Base-by-base conservation (phyloP, 495 filamentous ascomycete species). In the Penicillium cosmopolitanum region DNA sequence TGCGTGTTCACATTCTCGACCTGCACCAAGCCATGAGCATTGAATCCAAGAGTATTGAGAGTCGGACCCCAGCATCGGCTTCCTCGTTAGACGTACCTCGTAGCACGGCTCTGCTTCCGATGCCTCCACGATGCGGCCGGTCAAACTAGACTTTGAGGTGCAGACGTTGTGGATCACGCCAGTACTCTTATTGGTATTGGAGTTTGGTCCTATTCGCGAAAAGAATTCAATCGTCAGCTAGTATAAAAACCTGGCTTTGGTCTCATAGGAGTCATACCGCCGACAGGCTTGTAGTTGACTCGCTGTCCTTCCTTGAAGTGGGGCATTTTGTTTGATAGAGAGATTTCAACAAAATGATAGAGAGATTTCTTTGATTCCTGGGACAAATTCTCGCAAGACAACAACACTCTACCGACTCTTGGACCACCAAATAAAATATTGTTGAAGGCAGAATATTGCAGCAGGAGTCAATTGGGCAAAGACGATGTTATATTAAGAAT, bases 251-350 rank as follows among this genome's bases (percentile, higher is more conserved):
- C n/a, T 16, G 7, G 42, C 4, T 16, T 44, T 8, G 40, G 43
- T 52, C 43, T 43, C 19, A 47, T 34, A 16, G 18, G 42, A 21
- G 44, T 53, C 65, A 57, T 66, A 75, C 73, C 73, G 16, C 71
- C 69, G 8, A 75, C 73, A 38, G 73, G 71, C 61, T 69, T 74
- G 61, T 75, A 75, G 43, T 57, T 68, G 36, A 75, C 69, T 43
- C 52, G 50, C 15, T 75, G 59, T 55, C 71, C 71, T 51, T 68
- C 40, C 5, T 51, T 51, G 56, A 58, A 74, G 15, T 34, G 52
- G 43, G 69, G 67, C 73, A 75, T 75, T 31, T 33, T 58, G 7
- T 13, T 38, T 7, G 44, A 21, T 15, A 23, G n/a, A 21, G 8
- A 13, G 18, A 11, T 21, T 1, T 23, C 48, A n/a, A n/a, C n/a